phyloP scores from a whole-genome alignment of 2,329 filamentous ascomycete species.

The Nigrospora oryzae region DNA sequence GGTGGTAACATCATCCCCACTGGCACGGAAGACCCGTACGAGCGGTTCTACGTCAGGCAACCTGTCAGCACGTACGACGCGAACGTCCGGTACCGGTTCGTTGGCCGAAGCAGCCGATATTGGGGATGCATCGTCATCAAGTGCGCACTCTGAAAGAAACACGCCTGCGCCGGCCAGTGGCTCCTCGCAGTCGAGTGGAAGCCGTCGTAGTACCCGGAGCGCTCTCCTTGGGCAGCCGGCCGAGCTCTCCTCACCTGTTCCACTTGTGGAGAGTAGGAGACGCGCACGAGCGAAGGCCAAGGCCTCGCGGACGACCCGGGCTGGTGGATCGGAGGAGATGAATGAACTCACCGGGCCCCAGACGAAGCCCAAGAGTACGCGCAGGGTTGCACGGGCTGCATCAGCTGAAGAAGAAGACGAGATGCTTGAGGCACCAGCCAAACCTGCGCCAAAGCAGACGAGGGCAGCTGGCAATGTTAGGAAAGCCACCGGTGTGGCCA shows the following conservation, averaged over 20 bases:
- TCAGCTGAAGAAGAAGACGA: conserved; percentile 3
- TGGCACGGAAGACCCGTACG: conserved; percentile 30
- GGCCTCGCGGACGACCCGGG: not conserved
- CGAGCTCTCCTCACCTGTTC: conserved; percentile 17
- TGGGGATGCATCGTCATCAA: conserved; percentile 12
- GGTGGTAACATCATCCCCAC: conserved; percentile 32
- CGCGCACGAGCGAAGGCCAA: conserved; percentile 4
- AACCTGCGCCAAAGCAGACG: too few species aligned
- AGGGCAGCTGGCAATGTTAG: not conserved
- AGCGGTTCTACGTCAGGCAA: conserved; percentile 18
- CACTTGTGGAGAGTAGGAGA: conserved; percentile 4
- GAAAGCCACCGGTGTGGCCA: too few species aligned
- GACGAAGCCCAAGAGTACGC: conserved; percentile 1
- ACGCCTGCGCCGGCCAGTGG: conserved; percentile 9
- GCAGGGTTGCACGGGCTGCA: not conserved
- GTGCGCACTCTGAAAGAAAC: conserved; percentile 10
- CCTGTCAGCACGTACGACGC: conserved; percentile 20
- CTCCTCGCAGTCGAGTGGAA: conserved; percentile 14
- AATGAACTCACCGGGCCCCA: conserved; percentile 1
- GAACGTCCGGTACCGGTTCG: conserved; percentile 10
- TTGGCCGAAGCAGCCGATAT: conserved; percentile 7
- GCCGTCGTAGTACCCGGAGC: conserved; percentile 11
- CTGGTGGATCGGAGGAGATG: too few species aligned
- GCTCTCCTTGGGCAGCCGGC: conserved; percentile 5
- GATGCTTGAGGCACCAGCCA: not conserved